phyloP scores from a whole-genome alignment of 345 rosid species.

The Fremontodendron californicum region DNA sequence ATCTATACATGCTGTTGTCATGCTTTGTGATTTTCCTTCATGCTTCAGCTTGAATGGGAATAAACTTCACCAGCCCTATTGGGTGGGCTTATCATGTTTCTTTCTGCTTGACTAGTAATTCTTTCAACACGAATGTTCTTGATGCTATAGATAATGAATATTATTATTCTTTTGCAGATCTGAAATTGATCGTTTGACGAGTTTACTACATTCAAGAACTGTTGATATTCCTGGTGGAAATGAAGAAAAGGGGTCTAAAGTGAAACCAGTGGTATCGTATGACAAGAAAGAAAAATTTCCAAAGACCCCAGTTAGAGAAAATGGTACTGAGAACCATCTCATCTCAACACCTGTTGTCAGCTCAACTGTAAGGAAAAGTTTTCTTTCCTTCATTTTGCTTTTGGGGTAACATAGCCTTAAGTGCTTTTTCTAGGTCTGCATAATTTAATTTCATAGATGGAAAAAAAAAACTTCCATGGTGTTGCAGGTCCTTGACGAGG shows the following conservation, averaged over 20 bases:
- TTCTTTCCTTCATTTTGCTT: neutral
- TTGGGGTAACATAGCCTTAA: neutral
- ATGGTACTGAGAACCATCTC: slow-evolving; percentile 32
- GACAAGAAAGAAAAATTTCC: slow-evolving; percentile 33
- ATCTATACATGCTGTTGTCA: neutral
- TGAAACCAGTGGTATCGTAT: slow-evolving; percentile 22
- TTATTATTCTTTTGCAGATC: slow-evolving; percentile 44
- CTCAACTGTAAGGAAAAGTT: slow-evolving; percentile 39
- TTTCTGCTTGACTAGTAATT: neutral
- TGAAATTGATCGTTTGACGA: slow-evolving; percentile 76
- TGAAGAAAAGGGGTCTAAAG: slow-evolving; percentile 45
- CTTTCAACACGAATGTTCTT: neutral
- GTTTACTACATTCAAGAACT: slow-evolving; percentile 61
- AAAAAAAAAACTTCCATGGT: neutral
- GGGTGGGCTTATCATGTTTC: neutral
- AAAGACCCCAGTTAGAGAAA: slow-evolving; percentile 32
- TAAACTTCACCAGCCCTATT: neutral
- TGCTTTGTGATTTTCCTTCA: slow-evolving; percentile 4
- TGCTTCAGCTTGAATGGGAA: slow-evolving; percentile 3
- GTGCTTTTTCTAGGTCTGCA: neutral
- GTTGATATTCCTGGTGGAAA: slow-evolving; percentile 35
- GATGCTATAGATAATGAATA: neutral
- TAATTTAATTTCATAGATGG: neutral
- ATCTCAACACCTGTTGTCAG: slow-evolving; percentile 43
- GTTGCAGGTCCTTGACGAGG: slow-evolving; percentile 64